Base-by-base conservation (phyloP, 1,139 yeast genomes). In the Tardiomyces depauwii region DNA sequence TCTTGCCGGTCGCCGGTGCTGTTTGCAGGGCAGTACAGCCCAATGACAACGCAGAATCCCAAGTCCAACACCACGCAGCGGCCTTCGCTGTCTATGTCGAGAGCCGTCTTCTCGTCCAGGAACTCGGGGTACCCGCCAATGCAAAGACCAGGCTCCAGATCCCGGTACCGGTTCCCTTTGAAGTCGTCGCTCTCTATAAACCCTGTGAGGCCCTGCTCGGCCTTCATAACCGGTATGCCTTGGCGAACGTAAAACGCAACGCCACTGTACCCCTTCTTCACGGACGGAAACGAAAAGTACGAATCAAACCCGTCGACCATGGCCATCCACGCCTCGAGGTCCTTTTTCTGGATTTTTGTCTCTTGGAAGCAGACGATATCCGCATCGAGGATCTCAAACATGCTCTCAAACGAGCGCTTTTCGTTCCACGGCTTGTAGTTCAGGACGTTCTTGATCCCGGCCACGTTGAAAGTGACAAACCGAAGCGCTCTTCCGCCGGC, bases 161-260 rank as follows among this genome's bases (percentile, higher is more conserved):
- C 54, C 36, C 54, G 45, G 47, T 53, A 49, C 36, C 49, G 39
- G 18, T 19, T 38, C 39, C 49, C 41, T 43, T 55, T 51, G 3
- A 52, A 53, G 16, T 66, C 63, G 2, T 57, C 53, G 14, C 61
- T 52, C 7, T 54, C 59, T 21, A 87, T 62, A 51, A 70, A 67
- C 0, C 97, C 98, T 0, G 96, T 83, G 12, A 91, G 66, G 0
- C 98, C 98, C 60, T 89, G 95, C 62, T 91, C 98, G 0, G 93
- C 96, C 52, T 74, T 77, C 1, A 74, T 49, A 1, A 87, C 85
- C 2, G 73, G 71, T 56, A 33, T 73, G 52, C n/a, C 51, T 59
- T 52, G 50, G 21, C 88, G 67, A 2, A 89, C 77, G 63, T 86
- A 89, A 2, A 91, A 74, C 0, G 89, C 95, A 1, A 91, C 97